Evolutionary conservation across 2,329 filamentous ascomycete genomes (phyloP).

Genomic region (Alternaria novae-zelandiae): DNA sequence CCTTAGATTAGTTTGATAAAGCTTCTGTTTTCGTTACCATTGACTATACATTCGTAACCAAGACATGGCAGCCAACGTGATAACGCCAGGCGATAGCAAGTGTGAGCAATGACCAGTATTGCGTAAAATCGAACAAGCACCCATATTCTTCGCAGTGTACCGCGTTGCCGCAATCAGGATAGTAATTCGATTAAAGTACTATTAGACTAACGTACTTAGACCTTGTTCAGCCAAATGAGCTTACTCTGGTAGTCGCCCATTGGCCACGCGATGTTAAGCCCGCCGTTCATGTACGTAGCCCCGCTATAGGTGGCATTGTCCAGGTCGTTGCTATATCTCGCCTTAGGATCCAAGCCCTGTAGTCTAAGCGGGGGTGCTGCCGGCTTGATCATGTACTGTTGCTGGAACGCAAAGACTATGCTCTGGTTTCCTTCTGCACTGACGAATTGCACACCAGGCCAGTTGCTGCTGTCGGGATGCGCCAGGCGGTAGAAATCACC

Average conservation of each 20-base stretch:
- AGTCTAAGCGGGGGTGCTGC: slow-evolving; percentile 60
- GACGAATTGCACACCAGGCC: slow-evolving; percentile 67
- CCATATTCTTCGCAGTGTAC: not conserved
- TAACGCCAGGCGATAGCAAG: not conserved
- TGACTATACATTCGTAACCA: not conserved
- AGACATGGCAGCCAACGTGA: not conserved
- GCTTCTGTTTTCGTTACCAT: not conserved
- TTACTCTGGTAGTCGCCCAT: slow-evolving; percentile 63
- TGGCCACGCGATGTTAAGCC: slow-evolving; percentile 61
- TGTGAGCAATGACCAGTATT: not conserved
- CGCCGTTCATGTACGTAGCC: slow-evolving; percentile 67
- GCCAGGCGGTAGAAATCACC: slow-evolving; percentile 67
- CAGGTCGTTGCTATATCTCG: slow-evolving; percentile 59
- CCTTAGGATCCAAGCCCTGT: slow-evolving; percentile 62
- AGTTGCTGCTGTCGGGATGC: slow-evolving; percentile 65
- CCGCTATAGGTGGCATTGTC: slow-evolving; percentile 63
- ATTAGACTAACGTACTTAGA: not conserved
- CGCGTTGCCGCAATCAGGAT: not conserved
- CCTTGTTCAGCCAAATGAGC: slow-evolving; percentile 62
- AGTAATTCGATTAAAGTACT: not conserved
- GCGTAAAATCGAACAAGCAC: not conserved
- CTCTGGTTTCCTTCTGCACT: slow-evolving; percentile 58
- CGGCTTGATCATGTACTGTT: slow-evolving; percentile 61
- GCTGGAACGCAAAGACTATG: slow-evolving; percentile 67
- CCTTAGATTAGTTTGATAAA: not conserved